Evolutionary conservation across 228 moss, liverwort and hornwort species (phyloP).

Genomic region (Sphagnum magellanicum): DNA sequence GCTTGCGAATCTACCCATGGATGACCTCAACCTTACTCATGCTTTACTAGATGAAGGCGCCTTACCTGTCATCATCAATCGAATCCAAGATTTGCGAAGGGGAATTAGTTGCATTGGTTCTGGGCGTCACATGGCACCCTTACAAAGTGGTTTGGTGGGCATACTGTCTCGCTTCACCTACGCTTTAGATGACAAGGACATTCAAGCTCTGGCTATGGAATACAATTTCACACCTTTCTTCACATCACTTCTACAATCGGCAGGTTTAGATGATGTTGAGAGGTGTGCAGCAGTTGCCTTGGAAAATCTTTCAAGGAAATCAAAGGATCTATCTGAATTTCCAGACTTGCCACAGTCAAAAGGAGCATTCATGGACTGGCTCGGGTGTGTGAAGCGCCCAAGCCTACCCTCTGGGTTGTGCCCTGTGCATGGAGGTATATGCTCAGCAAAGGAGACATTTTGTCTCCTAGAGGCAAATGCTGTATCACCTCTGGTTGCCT

Average conservation of each 20-base stretch:
- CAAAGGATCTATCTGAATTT: conserved; percentile 55
- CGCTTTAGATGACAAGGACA: conserved; percentile 57
- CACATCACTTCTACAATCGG: conserved; percentile 61
- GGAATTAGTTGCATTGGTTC: conserved; percentile 72
- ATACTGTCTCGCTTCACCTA: conserved; percentile 78
- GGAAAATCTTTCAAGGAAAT: conserved; percentile 70
- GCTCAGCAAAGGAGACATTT: conserved; percentile 65
- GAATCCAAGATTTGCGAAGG: conserved; percentile 57
- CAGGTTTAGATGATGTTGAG: conserved; percentile 73
- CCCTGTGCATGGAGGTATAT: conserved; percentile 66
- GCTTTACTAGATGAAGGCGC: conserved; percentile 75
- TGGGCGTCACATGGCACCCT: conserved; percentile 55
- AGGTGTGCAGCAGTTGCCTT: conserved; percentile 72
- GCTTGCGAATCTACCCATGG: conserved; percentile 76
- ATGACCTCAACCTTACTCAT: conserved; percentile 69
- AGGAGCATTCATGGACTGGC: conserved; percentile 7
- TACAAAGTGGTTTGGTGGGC: conserved; percentile 86
- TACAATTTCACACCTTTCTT: conserved; percentile 61
- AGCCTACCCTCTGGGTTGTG: conserved; percentile 54
- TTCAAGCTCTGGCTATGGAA: conserved; percentile 36
- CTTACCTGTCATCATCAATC: conserved; percentile 40
- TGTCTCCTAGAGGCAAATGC: conserved; percentile 72
- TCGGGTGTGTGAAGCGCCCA: conserved; percentile 47
- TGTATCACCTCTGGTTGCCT: conserved; percentile 70
- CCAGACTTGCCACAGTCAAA: conserved; percentile 19